Evolutionary conservation across 73 alveolate genomes (phyloP).

Genomic region (Paramecium sonneborni): DNA sequence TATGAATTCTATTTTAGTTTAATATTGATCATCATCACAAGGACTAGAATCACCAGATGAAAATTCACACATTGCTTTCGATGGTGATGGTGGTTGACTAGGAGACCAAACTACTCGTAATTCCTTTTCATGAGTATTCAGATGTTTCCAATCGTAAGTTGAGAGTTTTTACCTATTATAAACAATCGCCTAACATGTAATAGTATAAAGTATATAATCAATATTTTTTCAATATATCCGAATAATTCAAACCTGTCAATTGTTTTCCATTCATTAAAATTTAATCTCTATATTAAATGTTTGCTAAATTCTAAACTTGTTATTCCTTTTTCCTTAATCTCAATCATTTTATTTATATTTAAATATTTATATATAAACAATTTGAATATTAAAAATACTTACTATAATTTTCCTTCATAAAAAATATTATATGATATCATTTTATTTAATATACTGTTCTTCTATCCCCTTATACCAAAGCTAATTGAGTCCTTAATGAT

Average conservation of each 20-base stretch:
- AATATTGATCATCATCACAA: conserved; percentile 37
- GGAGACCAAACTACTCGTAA: conserved; percentile 42
- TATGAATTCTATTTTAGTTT: conserved; percentile 15
- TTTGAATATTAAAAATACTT: not conserved
- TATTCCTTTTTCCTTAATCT: not conserved
- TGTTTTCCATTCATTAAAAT: not conserved
- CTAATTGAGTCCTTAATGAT: conserved; percentile 3
- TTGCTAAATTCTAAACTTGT: conserved; percentile 14
- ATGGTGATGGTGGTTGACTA: conserved; percentile 23
- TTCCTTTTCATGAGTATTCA: conserved; percentile 44
- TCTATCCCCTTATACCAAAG: conserved; percentile 18
- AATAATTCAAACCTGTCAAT: not conserved
- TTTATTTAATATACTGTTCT: not conserved
- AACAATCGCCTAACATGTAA: conserved; percentile 52
- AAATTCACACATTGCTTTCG: conserved; percentile 45
- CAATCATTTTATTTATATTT: conserved; percentile 32
- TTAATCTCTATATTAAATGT: not conserved
- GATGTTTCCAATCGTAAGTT: conserved; percentile 44
- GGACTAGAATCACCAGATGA: conserved; percentile 64
- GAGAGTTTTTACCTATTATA: conserved; percentile 46
- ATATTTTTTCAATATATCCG: not conserved
- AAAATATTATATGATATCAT: not conserved
- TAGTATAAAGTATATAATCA: conserved; percentile 38
- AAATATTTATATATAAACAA: not conserved
- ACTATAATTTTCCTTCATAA: not conserved